phyloP scores from a whole-genome alignment of 2,329 filamentous ascomycete species.

The Neopestalotiopsis clavispora region DNA sequence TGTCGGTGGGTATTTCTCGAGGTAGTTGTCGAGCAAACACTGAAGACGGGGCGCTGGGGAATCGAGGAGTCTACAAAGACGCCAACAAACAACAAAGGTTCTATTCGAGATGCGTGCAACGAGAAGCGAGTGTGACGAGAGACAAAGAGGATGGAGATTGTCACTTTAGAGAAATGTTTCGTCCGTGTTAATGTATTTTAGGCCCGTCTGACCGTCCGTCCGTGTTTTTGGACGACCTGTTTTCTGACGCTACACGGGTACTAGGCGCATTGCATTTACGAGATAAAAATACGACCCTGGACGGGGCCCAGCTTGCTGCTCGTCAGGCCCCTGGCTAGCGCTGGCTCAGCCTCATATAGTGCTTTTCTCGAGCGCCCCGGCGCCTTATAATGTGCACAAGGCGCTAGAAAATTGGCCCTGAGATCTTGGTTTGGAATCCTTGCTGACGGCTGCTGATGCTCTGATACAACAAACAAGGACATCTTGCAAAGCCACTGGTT shows the following conservation, averaged over 20 bases:
- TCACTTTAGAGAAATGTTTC: neutral
- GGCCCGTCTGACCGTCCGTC: neutral
- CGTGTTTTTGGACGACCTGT: neutral
- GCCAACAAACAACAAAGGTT: neutral
- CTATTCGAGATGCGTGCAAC: neutral
- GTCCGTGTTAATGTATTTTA: neutral
- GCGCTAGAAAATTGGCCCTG: neutral
- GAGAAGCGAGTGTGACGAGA: neutral
- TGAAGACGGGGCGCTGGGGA: neutral
- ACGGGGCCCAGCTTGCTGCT: neutral
- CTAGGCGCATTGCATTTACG: neutral
- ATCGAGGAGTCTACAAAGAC: neutral
- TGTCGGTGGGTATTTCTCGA: neutral
- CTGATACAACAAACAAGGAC: too few relatives aligned
- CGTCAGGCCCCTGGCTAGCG: neutral
- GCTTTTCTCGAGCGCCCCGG: neutral
- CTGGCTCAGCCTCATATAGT: slow-evolving; percentile 11
- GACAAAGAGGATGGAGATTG: neutral
- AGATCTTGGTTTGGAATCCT: too few relatives aligned
- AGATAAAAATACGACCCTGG: slow-evolving; percentile 1
- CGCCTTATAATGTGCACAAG: neutral
- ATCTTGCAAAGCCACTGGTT: too few relatives aligned
- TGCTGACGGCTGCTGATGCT: too few relatives aligned
- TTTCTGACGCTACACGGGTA: neutral
- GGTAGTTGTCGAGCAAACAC: neutral